These are phyloP conservation scores for Penicillium crystallinum DNA, from an alignment of 495 filamentous ascomycete species.

Conservation along the genomic window DNA sequence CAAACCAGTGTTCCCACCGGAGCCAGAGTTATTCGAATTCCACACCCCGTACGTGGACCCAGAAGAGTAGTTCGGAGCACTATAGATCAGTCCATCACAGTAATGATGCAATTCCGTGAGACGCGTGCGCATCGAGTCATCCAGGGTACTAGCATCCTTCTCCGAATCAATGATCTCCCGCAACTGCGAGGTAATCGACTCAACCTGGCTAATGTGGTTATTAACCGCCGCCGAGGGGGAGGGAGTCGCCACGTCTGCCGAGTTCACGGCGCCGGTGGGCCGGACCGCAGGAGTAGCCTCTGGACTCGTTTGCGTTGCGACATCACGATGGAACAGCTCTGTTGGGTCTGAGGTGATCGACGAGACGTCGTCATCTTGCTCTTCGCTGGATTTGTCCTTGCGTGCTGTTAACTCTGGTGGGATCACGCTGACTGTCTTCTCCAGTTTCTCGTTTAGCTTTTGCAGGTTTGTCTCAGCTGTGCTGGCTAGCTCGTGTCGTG, in stretches of 20 bases:
- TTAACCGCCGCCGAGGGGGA: slow-evolving; percentile 26
- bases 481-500: slow-evolving; percentile 74
- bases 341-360: slow-evolving; percentile 61
- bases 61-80: slow-evolving; percentile 25
- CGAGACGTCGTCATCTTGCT: slow-evolving; percentile 38
- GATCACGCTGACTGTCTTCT: slow-evolving; percentile 59
- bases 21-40: slow-evolving; percentile 24
- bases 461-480: slow-evolving; percentile 60
- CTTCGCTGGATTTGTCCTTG: slow-evolving; percentile 22
- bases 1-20: slow-evolving; percentile 24
- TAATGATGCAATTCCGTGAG: slow-evolving; percentile 47
- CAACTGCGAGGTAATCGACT: slow-evolving; percentile 48
- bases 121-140: slow-evolving; percentile 41
- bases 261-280: slow-evolving; percentile 5
- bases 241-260: slow-evolving; percentile 11
- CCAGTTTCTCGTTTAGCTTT: slow-evolving; percentile 70
- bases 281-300: slow-evolving; percentile 28
- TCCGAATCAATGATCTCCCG: slow-evolving; percentile 47
- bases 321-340: slow-evolving; percentile 86
- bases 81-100: slow-evolving; percentile 49
- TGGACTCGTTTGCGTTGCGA: slow-evolving; percentile 78
- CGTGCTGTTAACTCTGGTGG: slow-evolving; percentile 40
- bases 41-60: slow-evolving; percentile 33
- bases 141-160: slow-evolving; percentile 36
- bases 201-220: slow-evolving; percentile 38